Conservation (phyloP, 345 rosid genomes). For the Eucalyptus cloeziana region DNA sequence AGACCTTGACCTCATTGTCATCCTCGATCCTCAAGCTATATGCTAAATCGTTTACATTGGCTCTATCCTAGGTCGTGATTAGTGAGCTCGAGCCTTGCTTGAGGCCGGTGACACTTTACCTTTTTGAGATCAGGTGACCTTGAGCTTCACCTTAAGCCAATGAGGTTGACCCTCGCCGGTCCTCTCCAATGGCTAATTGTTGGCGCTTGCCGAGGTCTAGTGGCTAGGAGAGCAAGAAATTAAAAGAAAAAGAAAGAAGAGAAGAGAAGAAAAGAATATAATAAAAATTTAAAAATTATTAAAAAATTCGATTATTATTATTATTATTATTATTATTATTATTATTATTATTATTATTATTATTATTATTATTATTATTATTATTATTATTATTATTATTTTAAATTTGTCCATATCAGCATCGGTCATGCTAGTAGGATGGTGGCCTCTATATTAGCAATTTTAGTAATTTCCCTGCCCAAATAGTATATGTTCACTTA, state of each 20-base stretch:
- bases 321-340: too few relatives aligned
- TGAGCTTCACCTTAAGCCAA: accelerated
- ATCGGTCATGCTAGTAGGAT: background rate
- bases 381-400: too few relatives aligned
- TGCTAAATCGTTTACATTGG: too few relatives aligned
- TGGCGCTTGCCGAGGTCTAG: accelerated
- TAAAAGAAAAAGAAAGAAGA: too few relatives aligned
- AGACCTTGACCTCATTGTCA: background rate
- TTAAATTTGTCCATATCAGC: background rate
- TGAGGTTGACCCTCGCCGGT: background rate
- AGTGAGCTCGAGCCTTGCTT: background rate
- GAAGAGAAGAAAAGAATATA: too few relatives aligned
- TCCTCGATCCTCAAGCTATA: background rate
- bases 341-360: too few relatives aligned
- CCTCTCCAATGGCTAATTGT: too few relatives aligned
- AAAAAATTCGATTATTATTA: too few relatives aligned
- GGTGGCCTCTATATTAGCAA: background rate
- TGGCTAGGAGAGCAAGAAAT: background rate
- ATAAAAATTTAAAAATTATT: too few relatives aligned
- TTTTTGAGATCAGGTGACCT: background rate
- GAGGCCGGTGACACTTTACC: background rate
- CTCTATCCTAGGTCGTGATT: background rate
- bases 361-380: too few relatives aligned
- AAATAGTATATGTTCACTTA: too few relatives aligned
- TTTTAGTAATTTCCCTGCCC: background rate